phyloP scores from a whole-genome alignment of 257 asterid species.

The Hygrophila difformis region DNA sequence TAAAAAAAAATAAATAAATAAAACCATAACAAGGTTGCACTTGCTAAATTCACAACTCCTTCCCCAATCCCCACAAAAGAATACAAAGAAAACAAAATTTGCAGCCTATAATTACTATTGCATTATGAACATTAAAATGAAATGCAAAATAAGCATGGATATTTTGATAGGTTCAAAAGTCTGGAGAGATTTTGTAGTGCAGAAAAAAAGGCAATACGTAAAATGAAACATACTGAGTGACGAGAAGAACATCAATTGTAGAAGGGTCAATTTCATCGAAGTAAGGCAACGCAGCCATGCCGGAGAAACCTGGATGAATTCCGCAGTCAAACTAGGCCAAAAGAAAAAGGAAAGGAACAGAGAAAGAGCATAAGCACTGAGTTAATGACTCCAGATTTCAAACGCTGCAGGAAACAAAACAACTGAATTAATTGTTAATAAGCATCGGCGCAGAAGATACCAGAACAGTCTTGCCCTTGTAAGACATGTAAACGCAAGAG shows the following conservation, averaged over 20 bases:
- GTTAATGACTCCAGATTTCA: constrained; percentile 1
- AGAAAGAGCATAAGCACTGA: background rate
- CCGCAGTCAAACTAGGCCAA: constrained; percentile 79
- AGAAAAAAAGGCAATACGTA: background rate
- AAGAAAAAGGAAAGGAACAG: background rate
- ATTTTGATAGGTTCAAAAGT: too few species aligned
- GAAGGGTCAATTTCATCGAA: constrained; percentile 95
- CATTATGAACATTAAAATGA: too few species aligned
- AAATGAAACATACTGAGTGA: constrained; percentile 65
- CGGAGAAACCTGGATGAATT: constrained; percentile 91
- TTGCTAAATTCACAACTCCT: too few species aligned
- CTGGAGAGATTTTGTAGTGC: too few species aligned
- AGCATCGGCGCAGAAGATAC: constrained; percentile 22
- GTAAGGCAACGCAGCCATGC: constrained; percentile 97
- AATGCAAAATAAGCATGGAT: too few species aligned
- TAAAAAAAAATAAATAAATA: too few species aligned
- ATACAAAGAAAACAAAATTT: background rate
- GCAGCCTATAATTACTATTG: too few species aligned
- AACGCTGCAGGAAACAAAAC: background rate
- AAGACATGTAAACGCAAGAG: constrained; percentile 84
- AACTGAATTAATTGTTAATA: background rate
- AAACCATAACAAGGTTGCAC: too few species aligned
- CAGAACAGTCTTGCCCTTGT: constrained; percentile 82
- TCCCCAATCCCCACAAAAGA: too few species aligned
- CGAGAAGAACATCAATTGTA: constrained; percentile 72